Percentiles rank a stretch among this genome's conserved stretches.
Conservation (phyloP, 768 basidiomycete species). For the Suillus variegatus region DNA sequence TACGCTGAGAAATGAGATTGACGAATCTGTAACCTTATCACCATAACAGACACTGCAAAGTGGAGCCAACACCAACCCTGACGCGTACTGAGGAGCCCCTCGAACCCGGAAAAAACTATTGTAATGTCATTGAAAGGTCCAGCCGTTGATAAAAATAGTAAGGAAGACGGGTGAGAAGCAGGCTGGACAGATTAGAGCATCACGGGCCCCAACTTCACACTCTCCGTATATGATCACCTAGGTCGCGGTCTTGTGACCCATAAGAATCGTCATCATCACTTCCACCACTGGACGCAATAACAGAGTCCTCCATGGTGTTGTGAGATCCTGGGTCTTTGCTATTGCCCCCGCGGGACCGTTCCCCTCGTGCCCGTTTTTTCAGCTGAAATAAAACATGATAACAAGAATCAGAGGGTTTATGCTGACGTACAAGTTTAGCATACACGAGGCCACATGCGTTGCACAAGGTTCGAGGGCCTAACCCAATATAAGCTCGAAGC, state of each 20-base stretch:
- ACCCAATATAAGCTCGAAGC: constrained; percentile 26
- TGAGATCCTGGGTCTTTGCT: constrained; percentile 32
- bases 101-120: background rate
- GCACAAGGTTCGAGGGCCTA: constrained; percentile 81
- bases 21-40: constrained; percentile 6
- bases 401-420: constrained; percentile 25
- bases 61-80: background rate
- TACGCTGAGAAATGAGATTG: constrained; percentile 4
- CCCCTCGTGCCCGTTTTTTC: constrained; percentile 37
- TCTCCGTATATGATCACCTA: constrained; percentile 36
- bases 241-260: constrained; percentile 36
- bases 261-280: constrained; percentile 37
- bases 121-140: constrained; percentile 6
- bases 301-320: constrained; percentile 27
- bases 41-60: constrained; percentile 3
- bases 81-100: background rate
- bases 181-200: constrained; percentile 17
- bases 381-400: constrained; percentile 20
- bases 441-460: constrained; percentile 88
- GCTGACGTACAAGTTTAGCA: constrained; percentile 72
- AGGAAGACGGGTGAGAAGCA: constrained; percentile 17
- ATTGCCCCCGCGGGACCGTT: constrained; percentile 29
- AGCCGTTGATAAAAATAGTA: constrained; percentile 20
- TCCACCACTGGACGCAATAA: constrained; percentile 28
- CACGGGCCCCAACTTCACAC: constrained; percentile 25